Evolutionary conservation across 345 rosid species (phyloP), one percentile per base, ranked within the genome.

Genomic region (Psidium guajava): DNA sequence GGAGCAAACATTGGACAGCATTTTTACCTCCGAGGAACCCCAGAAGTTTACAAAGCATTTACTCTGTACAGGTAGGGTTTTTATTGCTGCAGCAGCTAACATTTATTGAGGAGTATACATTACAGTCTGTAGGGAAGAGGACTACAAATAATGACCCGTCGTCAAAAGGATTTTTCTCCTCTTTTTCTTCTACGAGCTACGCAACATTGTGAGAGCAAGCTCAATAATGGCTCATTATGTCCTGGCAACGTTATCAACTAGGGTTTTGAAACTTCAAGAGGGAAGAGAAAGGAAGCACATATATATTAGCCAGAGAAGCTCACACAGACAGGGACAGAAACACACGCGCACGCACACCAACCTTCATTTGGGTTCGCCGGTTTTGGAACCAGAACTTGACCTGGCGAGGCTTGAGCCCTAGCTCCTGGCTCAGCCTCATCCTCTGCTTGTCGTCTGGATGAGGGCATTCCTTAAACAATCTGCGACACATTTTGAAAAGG

Each of bases 301-400:
- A 8, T 18, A 9, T 18, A 69, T 69, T 42, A 69, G 80, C 80
- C 47, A 36, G 47, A 69, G 24, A 69, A 69, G 80, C 80, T 69
- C 47, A 11, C 25, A 32, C 47, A 69, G 77, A 69, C 12, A 64
- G 24, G 40, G 77, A 69, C 57, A 14, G 56, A 82, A 82, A 47
- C 9, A 13, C 18, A 14, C 9, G 15, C 44, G 50, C 50, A 36
- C 10, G 73, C 28, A 61, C 58, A 40, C 14, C 28, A 28, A 97
- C 99, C 99, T 98, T 98, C 96, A 93, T 90, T 86, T 98, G 99
- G 82, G 99, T 98, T 73, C 99, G 98, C 21, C 96, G 93, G 89
- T 96, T 98, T 91, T 98, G 99, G 90, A 96, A 98, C 99, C 99
- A 96, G 85, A 98, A 98, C 94, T 98, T 98, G 87, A 98, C 98